Percentiles rank a stretch among this genome's conserved stretches.
Evolutionary conservation across 805 yeast species (phyloP).

Genomic region (Barnettozyma pratensis): DNA sequence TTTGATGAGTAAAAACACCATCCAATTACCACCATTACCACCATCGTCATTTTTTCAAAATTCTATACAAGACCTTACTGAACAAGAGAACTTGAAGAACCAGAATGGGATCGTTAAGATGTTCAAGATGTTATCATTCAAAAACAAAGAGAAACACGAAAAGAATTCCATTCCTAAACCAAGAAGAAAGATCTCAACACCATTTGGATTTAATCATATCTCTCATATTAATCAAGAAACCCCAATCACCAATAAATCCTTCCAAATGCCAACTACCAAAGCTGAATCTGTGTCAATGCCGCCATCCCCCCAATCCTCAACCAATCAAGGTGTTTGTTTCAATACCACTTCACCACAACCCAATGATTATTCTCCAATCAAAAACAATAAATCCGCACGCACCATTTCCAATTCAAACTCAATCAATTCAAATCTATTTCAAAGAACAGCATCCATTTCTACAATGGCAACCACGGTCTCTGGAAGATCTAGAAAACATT

Average conservation of each 20-base stretch:
- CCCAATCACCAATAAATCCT: conserved; percentile 14
- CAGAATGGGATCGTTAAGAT: conserved; percentile 26
- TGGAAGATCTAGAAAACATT: conserved; percentile 9
- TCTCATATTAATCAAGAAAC: conserved; percentile 32
- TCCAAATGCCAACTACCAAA: conserved; percentile 10
- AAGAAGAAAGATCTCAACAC: conserved; percentile 30
- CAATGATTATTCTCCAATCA: background rate
- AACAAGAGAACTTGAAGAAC: conserved; percentile 3
- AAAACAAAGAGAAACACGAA: conserved; percentile 10
- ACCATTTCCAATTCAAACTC: conserved; percentile 19
- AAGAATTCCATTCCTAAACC: conserved; percentile 3
- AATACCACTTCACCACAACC: conserved; percentile 17
- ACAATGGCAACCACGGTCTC: conserved; percentile 20
- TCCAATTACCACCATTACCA: conserved; percentile 33
- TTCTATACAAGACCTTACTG: conserved; percentile 3
- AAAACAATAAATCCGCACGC: conserved; percentile 5
- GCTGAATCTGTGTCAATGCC: background rate
- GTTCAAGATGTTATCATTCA: conserved; percentile 27
- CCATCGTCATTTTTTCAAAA: conserved; percentile 22
- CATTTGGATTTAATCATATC: conserved; percentile 35
- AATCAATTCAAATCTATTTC: conserved; percentile 9
- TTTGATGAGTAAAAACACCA: conserved; percentile 28
- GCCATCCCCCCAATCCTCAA: background rate
- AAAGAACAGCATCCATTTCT: conserved; percentile 21
- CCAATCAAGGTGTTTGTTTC: conserved; percentile 14